Evolutionary conservation across 2,329 filamentous ascomycete species (phyloP), one percentile per base, ranked within the genome.

Genomic region (Fusarium udum): DNA sequence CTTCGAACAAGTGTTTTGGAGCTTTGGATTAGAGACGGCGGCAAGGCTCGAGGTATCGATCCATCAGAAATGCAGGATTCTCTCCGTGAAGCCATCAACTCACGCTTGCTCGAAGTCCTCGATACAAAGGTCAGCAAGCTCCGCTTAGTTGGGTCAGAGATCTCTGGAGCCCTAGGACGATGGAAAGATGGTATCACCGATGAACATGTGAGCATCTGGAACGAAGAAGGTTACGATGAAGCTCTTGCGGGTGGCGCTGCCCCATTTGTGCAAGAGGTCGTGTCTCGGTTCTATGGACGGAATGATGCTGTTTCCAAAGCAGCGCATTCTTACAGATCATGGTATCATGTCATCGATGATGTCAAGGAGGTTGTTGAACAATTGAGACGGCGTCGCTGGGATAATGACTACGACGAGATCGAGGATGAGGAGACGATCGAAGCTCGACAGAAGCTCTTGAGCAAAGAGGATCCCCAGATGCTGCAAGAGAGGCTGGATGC

Each of bases 391-490:
- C 90, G 92, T 73, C 88, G 90, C 63, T 95, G 93, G 92, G 92
- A 95, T 71, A 92, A 93, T 62, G 92, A 93, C 68, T 86, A 91
- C 34, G 90, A 92, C 57, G 90, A 92, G 57, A 89, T 94, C 45
- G 92, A 94, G 67, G 92, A 94, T 67, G 92, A 95, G 70, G 87
- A 92, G 61, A 89, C 88, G 2, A 88, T 92, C 26, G 91, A 93
- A 69, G 86, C 86, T 24, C 87, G 91, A 39, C 91, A 94, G 75
- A 87, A 87, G 42, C 80, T 91, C 1, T 85, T 97, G 18, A 94
- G 91, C 80, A 89, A 89, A 59, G 90, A 95, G 39, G 93, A 96
- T 75, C 92, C 93, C 0, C 84, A 86, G 45, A 81, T 88, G 70
- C 82, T 96, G 12, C 87, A 90, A 64, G 86, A 90, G 39, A 87